A percentile compares a stretch with the other conserved stretches of the same genome.
Evolutionary conservation across 768 basidiomycete species (phyloP).

Genomic region (Lentinus tigrinus): DNA sequence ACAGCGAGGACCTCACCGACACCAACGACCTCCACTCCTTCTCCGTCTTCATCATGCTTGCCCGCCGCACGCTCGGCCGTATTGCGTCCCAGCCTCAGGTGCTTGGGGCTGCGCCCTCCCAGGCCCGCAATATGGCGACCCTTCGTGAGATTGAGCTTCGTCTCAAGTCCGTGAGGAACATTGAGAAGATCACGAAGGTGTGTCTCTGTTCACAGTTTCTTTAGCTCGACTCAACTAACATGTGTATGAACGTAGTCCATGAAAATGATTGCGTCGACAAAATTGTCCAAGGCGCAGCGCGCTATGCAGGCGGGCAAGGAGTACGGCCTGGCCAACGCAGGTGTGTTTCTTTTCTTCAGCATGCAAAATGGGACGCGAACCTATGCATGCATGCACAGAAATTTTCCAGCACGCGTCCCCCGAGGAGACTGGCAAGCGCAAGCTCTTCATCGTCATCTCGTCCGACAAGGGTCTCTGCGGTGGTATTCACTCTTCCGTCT

Average conservation of each 20-base stretch:
- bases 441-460: slow-evolving; percentile 91
- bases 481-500: slow-evolving; percentile 97
- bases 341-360: slow-evolving; percentile 36
- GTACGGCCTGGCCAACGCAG: slow-evolving; percentile 90
- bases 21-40: slow-evolving; percentile 21
- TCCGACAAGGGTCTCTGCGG: slow-evolving; percentile 99
- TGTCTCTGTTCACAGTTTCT: neutral
- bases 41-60: slow-evolving; percentile 40
- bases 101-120: slow-evolving; percentile 40
- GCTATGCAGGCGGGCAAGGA: slow-evolving; percentile 90
- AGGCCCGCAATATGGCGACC: slow-evolving; percentile 91
- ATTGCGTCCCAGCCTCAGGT: slow-evolving; percentile 39
- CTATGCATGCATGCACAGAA: slow-evolving; percentile 47
- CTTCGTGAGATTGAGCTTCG: slow-evolving; percentile 96
- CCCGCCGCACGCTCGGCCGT: slow-evolving; percentile 47
- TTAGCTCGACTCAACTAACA: too few relatives aligned
- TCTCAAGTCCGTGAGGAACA: slow-evolving; percentile 94
- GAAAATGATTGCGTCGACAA: slow-evolving; percentile 99
- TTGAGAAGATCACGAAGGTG: slow-evolving; percentile 99
- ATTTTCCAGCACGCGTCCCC: slow-evolving; percentile 78
- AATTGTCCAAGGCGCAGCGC: slow-evolving; percentile 91
- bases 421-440: slow-evolving; percentile 67
- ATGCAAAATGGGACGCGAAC: neutral
- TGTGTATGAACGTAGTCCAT: slow-evolving; percentile 59
- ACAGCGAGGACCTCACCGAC: slow-evolving; percentile 20